phyloP scores from a whole-genome alignment of 2,329 filamentous ascomycete species.

The Arthroderma sp. region DNA sequence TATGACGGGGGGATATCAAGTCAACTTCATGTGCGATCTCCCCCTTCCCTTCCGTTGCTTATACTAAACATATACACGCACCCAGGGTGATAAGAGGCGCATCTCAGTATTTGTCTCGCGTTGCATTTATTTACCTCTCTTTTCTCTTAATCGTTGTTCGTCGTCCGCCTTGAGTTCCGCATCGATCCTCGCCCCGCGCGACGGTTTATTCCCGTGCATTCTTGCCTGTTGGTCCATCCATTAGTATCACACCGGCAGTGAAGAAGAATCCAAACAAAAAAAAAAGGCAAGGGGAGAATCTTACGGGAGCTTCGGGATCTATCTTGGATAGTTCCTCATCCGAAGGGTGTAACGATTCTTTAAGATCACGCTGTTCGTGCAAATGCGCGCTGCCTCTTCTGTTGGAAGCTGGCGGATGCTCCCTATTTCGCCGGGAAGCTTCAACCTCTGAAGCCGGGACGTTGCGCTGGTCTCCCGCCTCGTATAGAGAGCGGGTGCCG shows the following conservation, averaged over 20 bases:
- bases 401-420: constrained; percentile 44
- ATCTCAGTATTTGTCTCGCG: no score
- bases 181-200: constrained; percentile 35
- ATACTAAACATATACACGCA: no score
- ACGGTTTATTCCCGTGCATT: constrained; percentile 34
- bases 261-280: not conserved
- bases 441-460: constrained; percentile 38
- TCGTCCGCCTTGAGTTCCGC: constrained; percentile 32
- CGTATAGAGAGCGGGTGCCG: constrained; percentile 53
- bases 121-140: constrained; percentile 17
- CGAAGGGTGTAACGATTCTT: constrained; percentile 28
- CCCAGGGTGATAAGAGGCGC: not conserved
- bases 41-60: no score
- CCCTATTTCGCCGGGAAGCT: constrained; percentile 51
- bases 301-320: constrained; percentile 56
- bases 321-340: constrained; percentile 10
- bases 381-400: constrained; percentile 8
- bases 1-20: not conserved
- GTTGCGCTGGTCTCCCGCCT: constrained; percentile 64
- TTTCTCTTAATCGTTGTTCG: constrained; percentile 31
- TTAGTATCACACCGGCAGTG: no score
- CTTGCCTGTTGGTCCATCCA: constrained; percentile 21
- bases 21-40: no score
- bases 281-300: constrained; percentile 2
- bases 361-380: constrained; percentile 6